These are phyloP conservation scores for Boletus vermiculosoides DNA, from an alignment of 768 basidiomycete genomes.

Conservation along the genomic window DNA sequence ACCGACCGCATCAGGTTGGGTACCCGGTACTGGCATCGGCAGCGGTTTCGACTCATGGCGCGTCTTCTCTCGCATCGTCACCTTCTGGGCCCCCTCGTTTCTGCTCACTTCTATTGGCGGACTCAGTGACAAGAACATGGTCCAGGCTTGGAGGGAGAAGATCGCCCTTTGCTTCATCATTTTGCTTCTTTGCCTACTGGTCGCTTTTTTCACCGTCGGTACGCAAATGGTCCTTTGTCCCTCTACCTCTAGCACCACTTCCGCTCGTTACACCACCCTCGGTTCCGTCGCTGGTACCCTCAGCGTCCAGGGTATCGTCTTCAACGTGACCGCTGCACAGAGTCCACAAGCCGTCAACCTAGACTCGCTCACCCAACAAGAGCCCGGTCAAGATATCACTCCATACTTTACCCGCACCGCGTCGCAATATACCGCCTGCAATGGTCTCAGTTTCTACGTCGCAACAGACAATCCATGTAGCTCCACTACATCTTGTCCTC, in stretches of 20 bases:
- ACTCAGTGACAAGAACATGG: slow-evolving; percentile 70
- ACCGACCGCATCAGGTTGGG: slow-evolving; percentile 37
- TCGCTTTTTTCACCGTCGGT: slow-evolving; percentile 94
- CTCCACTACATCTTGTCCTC: slow-evolving; percentile 57
- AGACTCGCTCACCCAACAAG: slow-evolving; percentile 47
- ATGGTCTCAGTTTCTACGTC: slow-evolving; percentile 56
- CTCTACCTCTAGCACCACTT: slow-evolving; percentile 41
- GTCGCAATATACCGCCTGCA: slow-evolving; percentile 64
- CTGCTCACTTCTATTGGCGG: slow-evolving; percentile 73
- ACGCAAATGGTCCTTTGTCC: slow-evolving; percentile 93
- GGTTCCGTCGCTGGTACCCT: slow-evolving; percentile 62
- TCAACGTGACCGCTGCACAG: slow-evolving; percentile 62
- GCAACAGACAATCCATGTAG: slow-evolving; percentile 78
- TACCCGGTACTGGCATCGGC: slow-evolving; percentile 32
- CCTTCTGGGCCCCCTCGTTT: slow-evolving; percentile 88
- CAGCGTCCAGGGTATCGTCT: slow-evolving; percentile 72
- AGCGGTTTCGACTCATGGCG: slow-evolving; percentile 64
- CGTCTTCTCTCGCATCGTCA: slow-evolving; percentile 72
- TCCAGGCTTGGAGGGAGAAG: slow-evolving; percentile 98
- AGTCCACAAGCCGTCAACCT: slow-evolving; percentile 56
- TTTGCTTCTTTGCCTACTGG: slow-evolving; percentile 64
- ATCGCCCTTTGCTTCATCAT: slow-evolving; percentile 90
- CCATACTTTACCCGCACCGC: slow-evolving; percentile 72
- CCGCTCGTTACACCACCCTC: slow-evolving; percentile 48
- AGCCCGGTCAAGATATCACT: slow-evolving; percentile 89